Conservation (phyloP, 2,329 filamentous ascomycete genomes). For the Monilinia vaccinii-corymbosi region DNA sequence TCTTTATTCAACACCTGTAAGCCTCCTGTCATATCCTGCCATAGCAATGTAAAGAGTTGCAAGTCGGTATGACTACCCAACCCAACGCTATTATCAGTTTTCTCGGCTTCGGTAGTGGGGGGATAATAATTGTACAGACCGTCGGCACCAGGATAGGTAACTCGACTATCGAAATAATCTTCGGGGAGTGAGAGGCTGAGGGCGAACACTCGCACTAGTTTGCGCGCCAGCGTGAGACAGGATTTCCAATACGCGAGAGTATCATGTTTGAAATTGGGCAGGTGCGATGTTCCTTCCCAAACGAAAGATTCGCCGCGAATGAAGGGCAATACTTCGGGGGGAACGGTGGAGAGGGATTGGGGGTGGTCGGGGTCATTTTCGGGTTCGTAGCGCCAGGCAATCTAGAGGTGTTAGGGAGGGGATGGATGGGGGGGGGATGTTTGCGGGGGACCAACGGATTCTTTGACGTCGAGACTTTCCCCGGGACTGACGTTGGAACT, state of each 20-base stretch:
- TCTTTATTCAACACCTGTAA: conserved; percentile 36
- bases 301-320: conserved; percentile 42
- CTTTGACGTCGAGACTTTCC: conserved; percentile 42
- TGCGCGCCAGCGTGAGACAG: conserved; percentile 42
- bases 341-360: conserved; percentile 34
- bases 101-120: conserved; percentile 28
- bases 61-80: conserved; percentile 41
- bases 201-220: conserved; percentile 43
- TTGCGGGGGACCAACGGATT: conserved; percentile 29
- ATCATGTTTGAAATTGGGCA: conserved; percentile 40
- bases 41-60: conserved; percentile 41
- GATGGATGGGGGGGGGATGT: neutral
- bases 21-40: conserved; percentile 37
- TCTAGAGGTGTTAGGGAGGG: conserved; percentile 20
- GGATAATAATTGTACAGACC: conserved; percentile 39
- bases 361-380: conserved; percentile 38
- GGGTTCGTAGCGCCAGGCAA: conserved; percentile 42
- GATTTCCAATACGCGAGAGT: conserved; percentile 39
- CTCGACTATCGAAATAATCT: conserved; percentile 44
- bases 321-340: conserved; percentile 34
- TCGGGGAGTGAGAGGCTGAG: conserved; percentile 45
- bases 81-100: conserved; percentile 30
- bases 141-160: conserved; percentile 40
- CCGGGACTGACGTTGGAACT: conserved; percentile 40
- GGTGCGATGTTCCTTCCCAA: conserved; percentile 41